Evolutionary conservation across 495 filamentous ascomycete species (phyloP).

Genomic region (Lasiosphaeriaceae sp.): DNA sequence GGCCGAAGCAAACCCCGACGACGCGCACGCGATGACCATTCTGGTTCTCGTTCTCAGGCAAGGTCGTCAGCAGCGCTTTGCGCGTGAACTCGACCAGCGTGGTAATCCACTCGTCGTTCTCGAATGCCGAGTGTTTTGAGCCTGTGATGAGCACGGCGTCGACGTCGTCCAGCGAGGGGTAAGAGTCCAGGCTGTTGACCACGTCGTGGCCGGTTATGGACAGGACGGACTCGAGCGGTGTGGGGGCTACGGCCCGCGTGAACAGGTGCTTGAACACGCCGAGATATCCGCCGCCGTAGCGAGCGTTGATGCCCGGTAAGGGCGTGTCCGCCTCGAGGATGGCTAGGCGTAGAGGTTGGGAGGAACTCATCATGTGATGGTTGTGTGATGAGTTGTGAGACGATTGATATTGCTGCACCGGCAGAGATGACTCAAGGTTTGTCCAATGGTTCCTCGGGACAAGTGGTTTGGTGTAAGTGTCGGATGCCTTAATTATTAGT

Average conservation of each 20-base stretch:
- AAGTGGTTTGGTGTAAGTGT: no score
- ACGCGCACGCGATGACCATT: constrained; percentile 50
- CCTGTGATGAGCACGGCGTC: constrained; percentile 84
- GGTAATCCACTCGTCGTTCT: constrained; percentile 71
- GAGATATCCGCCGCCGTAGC: constrained; percentile 65
- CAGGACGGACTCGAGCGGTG: constrained; percentile 41
- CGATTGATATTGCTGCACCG: not conserved
- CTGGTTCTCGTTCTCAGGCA: constrained; percentile 20
- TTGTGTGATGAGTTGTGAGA: no score
- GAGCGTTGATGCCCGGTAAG: constrained; percentile 47
- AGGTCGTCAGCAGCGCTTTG: constrained; percentile 28
- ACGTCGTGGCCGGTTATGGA: constrained; percentile 66
- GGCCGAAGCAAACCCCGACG: constrained; percentile 85
- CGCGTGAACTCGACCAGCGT: constrained; percentile 68
- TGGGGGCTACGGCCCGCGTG: constrained; percentile 30
- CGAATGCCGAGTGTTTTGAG: constrained; percentile 53
- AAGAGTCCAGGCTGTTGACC: constrained; percentile 49
- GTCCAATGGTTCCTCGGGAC: no score
- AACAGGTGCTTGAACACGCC: constrained; percentile 69
- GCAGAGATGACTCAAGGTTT: no score
- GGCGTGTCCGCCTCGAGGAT: constrained; percentile 81
- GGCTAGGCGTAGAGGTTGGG: constrained; percentile 72
- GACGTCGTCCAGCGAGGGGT: constrained; percentile 66
- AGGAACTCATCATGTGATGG: not conserved
- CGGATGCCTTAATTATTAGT: no score